Percentiles rank a stretch among this genome's conserved stretches.
Evolutionary conservation across 306 rosid genomes (phyloP).

Genomic region (Fragaria vesca): DNA sequence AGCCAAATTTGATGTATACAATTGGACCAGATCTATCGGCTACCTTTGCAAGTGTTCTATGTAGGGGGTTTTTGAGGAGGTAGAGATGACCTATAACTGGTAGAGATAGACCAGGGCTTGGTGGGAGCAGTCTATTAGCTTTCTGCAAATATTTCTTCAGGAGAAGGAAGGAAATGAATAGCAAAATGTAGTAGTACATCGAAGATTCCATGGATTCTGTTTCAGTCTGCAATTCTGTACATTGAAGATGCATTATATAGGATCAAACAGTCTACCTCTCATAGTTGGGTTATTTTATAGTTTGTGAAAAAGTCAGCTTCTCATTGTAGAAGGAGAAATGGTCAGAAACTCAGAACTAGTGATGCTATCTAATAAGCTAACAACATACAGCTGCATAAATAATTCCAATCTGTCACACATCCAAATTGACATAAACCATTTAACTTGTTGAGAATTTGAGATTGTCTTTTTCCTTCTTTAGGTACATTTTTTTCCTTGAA

Average conservation of each 20-base stretch:
- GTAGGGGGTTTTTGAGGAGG: slow-evolving; percentile 34
- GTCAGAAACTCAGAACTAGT: not conserved
- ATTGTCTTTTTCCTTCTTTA: not conserved
- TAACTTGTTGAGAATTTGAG: not conserved
- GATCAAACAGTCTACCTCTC: not conserved
- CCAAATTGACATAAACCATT: not conserved
- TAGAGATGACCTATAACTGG: slow-evolving; percentile 43
- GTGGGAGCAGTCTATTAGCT: slow-evolving; percentile 23
- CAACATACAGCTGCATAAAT: not conserved
- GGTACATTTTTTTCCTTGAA: no score
- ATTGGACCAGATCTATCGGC: slow-evolving; percentile 32
- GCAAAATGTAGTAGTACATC: not conserved
- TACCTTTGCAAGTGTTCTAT: slow-evolving; percentile 29
- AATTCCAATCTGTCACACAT: not conserved
- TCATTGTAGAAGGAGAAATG: not conserved
- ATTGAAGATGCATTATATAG: not conserved
- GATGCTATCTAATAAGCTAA: slow-evolving; percentile 2
- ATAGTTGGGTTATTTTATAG: not conserved
- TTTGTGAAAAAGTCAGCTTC: not conserved
- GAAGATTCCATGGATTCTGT: slow-evolving; percentile 13
- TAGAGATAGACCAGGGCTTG: slow-evolving; percentile 28
- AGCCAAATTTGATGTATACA: slow-evolving; percentile 31
- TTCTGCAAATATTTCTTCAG: not conserved
- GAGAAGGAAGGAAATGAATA: slow-evolving; percentile 5
- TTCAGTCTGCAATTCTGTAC: not conserved